Evolutionary conservation across 805 yeast species (phyloP).

Genomic region (Saturnispora dispora): DNA sequence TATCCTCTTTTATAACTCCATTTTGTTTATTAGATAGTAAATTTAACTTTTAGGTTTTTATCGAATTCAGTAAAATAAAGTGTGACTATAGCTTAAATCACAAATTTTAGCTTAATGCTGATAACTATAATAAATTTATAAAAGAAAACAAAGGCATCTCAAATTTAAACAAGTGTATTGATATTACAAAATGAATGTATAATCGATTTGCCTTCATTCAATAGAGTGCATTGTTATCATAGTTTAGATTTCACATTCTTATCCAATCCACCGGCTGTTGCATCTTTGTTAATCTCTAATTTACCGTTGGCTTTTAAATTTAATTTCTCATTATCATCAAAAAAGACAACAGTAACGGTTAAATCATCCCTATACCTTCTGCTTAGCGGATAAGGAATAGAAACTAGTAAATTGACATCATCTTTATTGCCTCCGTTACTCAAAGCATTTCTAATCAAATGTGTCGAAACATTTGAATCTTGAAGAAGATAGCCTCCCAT

Average conservation of each 20-base stretch:
- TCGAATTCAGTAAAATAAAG: background rate
- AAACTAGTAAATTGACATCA: slow-evolving; percentile 77
- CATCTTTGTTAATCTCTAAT: slow-evolving; percentile 46
- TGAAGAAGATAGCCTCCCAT: slow-evolving; percentile 47
- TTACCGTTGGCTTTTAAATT: slow-evolving; percentile 37
- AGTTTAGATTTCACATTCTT: slow-evolving; percentile 38
- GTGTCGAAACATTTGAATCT: slow-evolving; percentile 88
- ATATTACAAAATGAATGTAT: background rate
- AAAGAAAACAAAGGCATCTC: background rate
- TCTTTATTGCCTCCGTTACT: slow-evolving; percentile 81
- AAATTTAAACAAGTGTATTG: background rate
- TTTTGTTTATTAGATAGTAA: background rate
- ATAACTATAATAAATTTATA: background rate
- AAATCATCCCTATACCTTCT: slow-evolving; percentile 92
- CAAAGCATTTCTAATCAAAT: slow-evolving; percentile 85
- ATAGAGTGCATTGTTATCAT: slow-evolving; percentile 15
- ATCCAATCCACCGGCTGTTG: slow-evolving; percentile 47
- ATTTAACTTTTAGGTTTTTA: background rate
- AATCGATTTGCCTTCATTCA: no score
- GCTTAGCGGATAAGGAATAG: slow-evolving; percentile 86
- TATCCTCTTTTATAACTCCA: background rate
- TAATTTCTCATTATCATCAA: slow-evolving; percentile 48
- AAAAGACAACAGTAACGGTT: slow-evolving; percentile 92
- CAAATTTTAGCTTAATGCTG: background rate
- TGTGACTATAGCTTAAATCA: background rate